Conservation (phyloP, 2,329 filamentous ascomycete species). For the Mariannaea elegans region DNA sequence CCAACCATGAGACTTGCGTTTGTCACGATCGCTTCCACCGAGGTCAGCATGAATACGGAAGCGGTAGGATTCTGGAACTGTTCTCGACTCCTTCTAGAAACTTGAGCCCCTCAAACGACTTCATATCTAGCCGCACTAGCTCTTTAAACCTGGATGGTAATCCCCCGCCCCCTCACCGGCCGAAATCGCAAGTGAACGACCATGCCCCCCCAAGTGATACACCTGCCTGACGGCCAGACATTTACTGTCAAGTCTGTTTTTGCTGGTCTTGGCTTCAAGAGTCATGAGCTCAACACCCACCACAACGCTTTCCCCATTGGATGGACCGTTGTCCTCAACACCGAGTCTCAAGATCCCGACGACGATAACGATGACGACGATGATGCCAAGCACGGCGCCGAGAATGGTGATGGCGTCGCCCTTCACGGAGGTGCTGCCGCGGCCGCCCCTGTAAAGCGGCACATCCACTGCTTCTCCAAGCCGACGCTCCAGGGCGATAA, state of each 20-base stretch:
- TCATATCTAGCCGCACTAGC: constrained; percentile 24
- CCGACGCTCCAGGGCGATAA: constrained; percentile 83
- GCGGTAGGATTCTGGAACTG: constrained; percentile 38
- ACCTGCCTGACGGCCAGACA: constrained; percentile 87
- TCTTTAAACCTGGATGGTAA: constrained; percentile 37
- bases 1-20: constrained; percentile 43
- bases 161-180: constrained; percentile 31
- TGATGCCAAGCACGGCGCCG: constrained; percentile 32
- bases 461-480: constrained; percentile 61
- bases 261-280: constrained; percentile 90
- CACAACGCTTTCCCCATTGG: constrained; percentile 81
- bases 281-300: constrained; percentile 75
- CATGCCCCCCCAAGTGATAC: constrained; percentile 60
- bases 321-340: constrained; percentile 89
- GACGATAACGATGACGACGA: constrained; percentile 44
- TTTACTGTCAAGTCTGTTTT: constrained; percentile 87
- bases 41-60: constrained; percentile 39
- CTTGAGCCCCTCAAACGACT: constrained; percentile 24
- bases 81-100: constrained; percentile 33
- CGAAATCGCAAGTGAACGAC: constrained; percentile 19
- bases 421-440: constrained; percentile 15
- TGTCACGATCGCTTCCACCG: constrained; percentile 40
- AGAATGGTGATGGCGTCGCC: constrained; percentile 30
- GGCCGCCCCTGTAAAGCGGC: constrained; percentile 27
- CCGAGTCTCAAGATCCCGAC: constrained; percentile 52